These are phyloP conservation scores for Podila epicladia DNA, from an alignment of 192 early-diverging fungal species.

Conservation along the genomic window DNA sequence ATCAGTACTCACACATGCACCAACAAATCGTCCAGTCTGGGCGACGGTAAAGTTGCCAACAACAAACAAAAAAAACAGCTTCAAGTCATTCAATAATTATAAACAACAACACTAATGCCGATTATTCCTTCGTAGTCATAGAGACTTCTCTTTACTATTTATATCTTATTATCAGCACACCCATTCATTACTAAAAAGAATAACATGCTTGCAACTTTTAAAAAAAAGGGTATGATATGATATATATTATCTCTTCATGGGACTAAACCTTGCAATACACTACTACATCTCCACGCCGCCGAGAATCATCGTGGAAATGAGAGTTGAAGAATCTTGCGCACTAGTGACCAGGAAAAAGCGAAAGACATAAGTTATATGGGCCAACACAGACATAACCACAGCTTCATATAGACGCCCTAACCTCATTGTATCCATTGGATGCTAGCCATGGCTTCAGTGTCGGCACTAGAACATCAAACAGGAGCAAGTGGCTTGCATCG, in stretches of 20 bases:
- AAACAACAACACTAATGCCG: too few species aligned
- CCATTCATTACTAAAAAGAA: not conserved
- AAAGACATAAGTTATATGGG: not conserved
- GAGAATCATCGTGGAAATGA: slow-evolving; percentile 84
- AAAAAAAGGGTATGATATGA: not conserved
- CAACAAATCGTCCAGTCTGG: slow-evolving; percentile 28
- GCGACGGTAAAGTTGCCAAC: not conserved
- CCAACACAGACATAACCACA: not conserved
- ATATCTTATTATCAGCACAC: not conserved
- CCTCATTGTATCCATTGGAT: slow-evolving; percentile 64
- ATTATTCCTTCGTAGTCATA: not conserved
- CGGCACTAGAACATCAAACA: slow-evolving; percentile 74
- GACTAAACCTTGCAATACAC: slow-evolving; percentile 62
- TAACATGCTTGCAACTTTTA: not conserved
- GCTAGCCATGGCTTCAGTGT: slow-evolving; percentile 51
- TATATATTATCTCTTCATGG: not conserved
- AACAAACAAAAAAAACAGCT: too few species aligned
- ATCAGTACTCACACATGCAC: slow-evolving; percentile 16
- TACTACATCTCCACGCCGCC: slow-evolving; percentile 85
- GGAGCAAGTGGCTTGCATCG: slow-evolving; percentile 69
- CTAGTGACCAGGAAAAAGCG: slow-evolving; percentile 32
- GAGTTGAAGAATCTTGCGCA: slow-evolving; percentile 91
- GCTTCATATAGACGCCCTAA: not conserved
- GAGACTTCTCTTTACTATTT: not conserved
- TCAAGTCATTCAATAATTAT: too few species aligned